Conservation (phyloP, 352 stramenopile genomes). For the Peronospora destructor region DNA sequence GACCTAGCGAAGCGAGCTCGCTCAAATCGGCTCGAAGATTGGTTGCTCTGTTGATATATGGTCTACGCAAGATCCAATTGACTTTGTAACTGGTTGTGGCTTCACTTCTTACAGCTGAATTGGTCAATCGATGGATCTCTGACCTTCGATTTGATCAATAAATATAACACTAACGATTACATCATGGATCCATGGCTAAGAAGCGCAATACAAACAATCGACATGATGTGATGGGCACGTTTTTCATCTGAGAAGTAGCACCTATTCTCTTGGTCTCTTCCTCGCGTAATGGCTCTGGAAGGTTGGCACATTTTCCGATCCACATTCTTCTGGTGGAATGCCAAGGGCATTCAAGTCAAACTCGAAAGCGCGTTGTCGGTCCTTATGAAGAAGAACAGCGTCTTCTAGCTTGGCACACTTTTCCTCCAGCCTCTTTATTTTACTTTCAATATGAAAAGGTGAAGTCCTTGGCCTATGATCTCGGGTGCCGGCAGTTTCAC, state of each 20-base stretch:
- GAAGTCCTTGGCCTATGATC: background rate
- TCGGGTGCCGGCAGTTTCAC: background rate
- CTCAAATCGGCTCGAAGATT: too few relatives aligned
- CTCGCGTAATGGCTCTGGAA: conserved; percentile 19
- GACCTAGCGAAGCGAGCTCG: too few relatives aligned
- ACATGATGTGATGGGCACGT: background rate
- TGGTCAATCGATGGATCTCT: too few relatives aligned
- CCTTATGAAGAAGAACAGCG: conserved; percentile 18
- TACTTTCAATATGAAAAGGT: conserved; percentile 10
- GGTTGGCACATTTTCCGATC: conserved; percentile 4
- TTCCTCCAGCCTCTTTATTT: conserved; percentile 16
- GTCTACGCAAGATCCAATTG: too few relatives aligned
- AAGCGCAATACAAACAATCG: too few relatives aligned
- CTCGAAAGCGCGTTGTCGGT: conserved; percentile 18
- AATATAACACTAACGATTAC: background rate
- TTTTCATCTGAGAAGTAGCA: background rate
- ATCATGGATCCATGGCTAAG: too few relatives aligned
- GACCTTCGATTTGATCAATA: background rate
- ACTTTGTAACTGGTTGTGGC: too few relatives aligned
- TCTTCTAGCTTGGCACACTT: conserved; percentile 17
- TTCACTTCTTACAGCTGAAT: too few relatives aligned
- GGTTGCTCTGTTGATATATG: too few relatives aligned
- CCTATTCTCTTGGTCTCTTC: conserved; percentile 1
- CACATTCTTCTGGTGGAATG: background rate
- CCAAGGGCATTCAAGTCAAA: conserved; percentile 11